Percentiles rank a stretch among this genome's conserved stretches.
Evolutionary conservation across 2,329 filamentous ascomycete genomes (phyloP).

Genomic region (Exophiala alcalophila): DNA sequence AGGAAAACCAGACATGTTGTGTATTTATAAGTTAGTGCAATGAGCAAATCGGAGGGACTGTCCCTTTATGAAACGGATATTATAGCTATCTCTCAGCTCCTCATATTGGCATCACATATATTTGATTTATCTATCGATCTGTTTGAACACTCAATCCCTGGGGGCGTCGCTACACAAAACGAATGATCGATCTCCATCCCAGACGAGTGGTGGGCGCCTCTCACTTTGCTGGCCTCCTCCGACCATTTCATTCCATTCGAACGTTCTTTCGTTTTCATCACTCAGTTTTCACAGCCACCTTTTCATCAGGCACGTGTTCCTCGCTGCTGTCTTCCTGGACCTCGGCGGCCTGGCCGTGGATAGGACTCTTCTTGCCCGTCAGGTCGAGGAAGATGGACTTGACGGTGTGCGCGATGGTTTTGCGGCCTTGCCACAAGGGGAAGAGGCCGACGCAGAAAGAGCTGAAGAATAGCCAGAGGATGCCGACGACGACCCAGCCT

Average conservation of each 20-base stretch:
- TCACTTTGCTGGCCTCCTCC: no score
- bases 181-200: background rate
- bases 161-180: background rate
- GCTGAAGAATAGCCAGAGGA: constrained; percentile 76
- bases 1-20: no score
- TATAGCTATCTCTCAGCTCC: no score
- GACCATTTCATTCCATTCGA: no score
- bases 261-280: no score
- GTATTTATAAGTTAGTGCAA: no score
- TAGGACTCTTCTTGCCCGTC: constrained; percentile 41
- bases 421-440: constrained; percentile 74
- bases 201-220: background rate
- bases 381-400: constrained; percentile 63
- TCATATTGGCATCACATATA: no score
- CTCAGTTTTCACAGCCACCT: constrained; percentile 35
- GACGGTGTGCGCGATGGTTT: constrained; percentile 61
- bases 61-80: no score
- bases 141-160: background rate
- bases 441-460: constrained; percentile 73
- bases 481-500: constrained; percentile 73
- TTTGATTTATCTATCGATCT: no score
- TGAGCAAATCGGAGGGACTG: no score
- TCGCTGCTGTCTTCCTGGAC: constrained; percentile 43
- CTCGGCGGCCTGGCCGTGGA: constrained; percentile 33
- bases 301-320: constrained; percentile 49